These are phyloP conservation scores for Aureobasidium sp. DNA, from an alignment of 2,329 filamentous ascomycete genomes.

Conservation along the genomic window DNA sequence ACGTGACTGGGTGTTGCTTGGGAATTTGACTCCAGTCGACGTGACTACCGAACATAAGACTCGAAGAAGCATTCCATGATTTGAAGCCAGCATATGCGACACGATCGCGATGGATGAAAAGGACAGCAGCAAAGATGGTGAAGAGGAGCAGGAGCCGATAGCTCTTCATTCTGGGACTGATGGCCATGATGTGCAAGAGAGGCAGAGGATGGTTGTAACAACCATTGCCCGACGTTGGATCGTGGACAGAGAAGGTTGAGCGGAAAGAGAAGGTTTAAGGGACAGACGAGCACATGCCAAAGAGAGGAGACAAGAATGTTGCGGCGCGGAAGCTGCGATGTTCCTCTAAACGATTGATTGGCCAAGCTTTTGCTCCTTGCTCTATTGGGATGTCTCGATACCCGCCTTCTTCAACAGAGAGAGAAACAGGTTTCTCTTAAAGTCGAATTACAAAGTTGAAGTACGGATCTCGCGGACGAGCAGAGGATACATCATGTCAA, in stretches of 20 bases:
- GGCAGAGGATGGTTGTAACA: neutral
- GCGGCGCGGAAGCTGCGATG: neutral
- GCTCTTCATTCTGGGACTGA: conserved; percentile 1
- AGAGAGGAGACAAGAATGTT: neutral
- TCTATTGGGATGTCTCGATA: neutral
- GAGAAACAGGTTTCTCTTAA: neutral
- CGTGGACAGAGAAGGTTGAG: neutral
- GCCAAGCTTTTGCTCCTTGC: neutral
- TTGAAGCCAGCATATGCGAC: conserved; percentile 11
- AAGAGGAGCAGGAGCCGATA: conserved; percentile 12
- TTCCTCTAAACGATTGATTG: neutral
- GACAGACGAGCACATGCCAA: neutral
- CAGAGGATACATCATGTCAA: neutral
- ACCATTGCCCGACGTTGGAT: neutral
- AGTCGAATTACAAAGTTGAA: neutral
- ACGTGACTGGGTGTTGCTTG: conserved; percentile 31
- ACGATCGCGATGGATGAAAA: conserved; percentile 12
- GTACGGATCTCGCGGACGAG: neutral
- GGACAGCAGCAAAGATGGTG: conserved; percentile 7
- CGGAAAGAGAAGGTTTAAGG: neutral
- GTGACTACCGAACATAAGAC: neutral
- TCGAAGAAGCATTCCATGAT: neutral
- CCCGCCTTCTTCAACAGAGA: neutral
- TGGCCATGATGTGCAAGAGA: neutral
- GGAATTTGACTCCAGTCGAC: conserved; percentile 31